phyloP scores from a whole-genome alignment of 208 protist species.

The Trypanosoma lewisi region DNA sequence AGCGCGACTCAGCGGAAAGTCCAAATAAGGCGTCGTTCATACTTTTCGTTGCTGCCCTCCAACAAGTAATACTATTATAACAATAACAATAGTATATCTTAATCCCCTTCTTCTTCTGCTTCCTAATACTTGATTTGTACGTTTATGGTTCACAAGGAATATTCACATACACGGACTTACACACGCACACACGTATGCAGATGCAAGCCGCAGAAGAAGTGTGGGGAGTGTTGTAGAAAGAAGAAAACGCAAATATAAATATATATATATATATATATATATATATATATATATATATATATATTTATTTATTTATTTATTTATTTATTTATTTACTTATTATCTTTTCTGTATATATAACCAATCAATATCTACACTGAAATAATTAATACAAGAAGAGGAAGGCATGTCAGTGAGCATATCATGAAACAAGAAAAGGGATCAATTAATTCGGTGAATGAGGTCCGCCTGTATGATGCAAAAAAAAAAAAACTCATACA shows the following conservation, averaged over 20 bases:
- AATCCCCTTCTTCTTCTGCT: background rate
- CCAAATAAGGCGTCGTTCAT: constrained; percentile 42
- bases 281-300: constrained; percentile 8
- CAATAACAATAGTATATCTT: background rate
- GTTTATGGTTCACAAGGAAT: no score
- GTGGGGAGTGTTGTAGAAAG: no score
- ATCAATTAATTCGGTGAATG: no score
- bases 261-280: constrained; percentile 9
- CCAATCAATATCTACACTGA: no score
- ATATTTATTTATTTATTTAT: background rate
- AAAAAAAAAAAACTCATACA: no score
- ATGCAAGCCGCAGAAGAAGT: no score
- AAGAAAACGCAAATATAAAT: no score
- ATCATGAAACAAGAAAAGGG: no score
- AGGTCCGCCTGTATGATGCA: no score
- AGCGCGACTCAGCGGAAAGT: constrained; percentile 48
- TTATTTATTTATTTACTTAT: background rate
- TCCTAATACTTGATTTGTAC: background rate
- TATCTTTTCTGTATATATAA: no score
- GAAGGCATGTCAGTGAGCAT: no score
- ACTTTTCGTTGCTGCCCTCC: background rate
- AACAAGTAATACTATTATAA: background rate
- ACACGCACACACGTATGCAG: background rate
- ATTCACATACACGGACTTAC: background rate
- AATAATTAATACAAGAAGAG: no score